Conservation (phyloP, 805 yeast genomes). For the Schwanniomyces yamadae region DNA sequence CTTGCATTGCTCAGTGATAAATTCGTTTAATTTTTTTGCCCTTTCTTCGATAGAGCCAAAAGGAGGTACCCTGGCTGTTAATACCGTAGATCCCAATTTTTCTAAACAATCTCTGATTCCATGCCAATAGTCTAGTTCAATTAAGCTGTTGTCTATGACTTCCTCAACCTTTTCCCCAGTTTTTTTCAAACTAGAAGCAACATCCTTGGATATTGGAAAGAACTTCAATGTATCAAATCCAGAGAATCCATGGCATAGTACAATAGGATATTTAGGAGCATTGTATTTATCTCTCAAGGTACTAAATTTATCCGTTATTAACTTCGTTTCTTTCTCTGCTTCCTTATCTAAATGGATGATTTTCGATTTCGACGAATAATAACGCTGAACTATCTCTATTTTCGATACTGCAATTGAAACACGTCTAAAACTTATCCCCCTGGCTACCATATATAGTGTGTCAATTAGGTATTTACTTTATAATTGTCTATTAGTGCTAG, state of each 20-base stretch:
- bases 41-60: constrained; percentile 73
- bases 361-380: no score
- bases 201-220: constrained; percentile 12
- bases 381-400: no score
- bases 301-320: constrained; percentile 31
- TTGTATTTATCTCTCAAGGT: constrained; percentile 40
- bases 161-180: constrained; percentile 6
- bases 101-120: constrained; percentile 69
- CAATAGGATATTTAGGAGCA: constrained; percentile 70
- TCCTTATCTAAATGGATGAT: no score
- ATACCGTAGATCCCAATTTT: constrained; percentile 61
- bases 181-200: neutral
- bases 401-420: no score
- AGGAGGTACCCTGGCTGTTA: constrained; percentile 79
- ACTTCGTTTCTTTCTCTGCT: constrained; percentile 1
- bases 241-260: constrained; percentile 82
- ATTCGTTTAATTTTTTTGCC: constrained; percentile 55
- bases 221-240: constrained; percentile 62
- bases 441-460: no score
- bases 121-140: constrained; percentile 71
- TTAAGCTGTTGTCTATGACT: constrained; percentile 24
- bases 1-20: constrained; percentile 38
- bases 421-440: no score
- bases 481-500: no score
- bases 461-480: no score